Evolutionary conservation across 208 protist species (phyloP), one percentile per base, ranked within the genome.

Genomic region (Vickermania ingenoplastis): DNA sequence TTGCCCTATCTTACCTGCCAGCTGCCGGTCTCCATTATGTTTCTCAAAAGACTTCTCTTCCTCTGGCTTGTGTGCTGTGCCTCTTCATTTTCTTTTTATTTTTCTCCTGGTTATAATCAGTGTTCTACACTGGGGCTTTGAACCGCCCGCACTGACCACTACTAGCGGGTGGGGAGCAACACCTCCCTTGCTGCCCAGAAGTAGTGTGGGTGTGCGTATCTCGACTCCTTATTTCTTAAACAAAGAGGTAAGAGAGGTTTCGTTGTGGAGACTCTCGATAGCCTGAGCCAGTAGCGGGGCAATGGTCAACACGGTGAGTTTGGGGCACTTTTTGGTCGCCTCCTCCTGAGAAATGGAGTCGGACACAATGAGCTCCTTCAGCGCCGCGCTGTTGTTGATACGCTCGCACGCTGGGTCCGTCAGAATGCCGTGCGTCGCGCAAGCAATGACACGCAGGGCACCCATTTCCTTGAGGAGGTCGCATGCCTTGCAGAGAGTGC

Each of bases 341-440:
- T 68, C 65, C 31, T 84, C 57, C 66, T 92, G 81, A 5, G 82
- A 67, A 50, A 95, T 91, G 21, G 89, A 92, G 75, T 98, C 90
- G 0, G 93, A 94, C 21, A 97, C 88, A n/a, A 96, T 75, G 3
- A 98, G 61, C 63, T 95, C 81, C 61, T 96, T 84, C 26, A 99
- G 72, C 1, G 77, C 84, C 27, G 75, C 72, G 51, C 84, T 96
- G 26, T 78, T 61, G 41, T 91, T 93, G 50, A 99, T 88, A 53
- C 83, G 81, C 30, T 96, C 78, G 51, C 92, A 86, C 23, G 93
- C 94, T 7, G 78, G 74, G 63, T 89, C 88, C 24, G 87, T 92
- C 53, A 99, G 75, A 59, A 99, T 89, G 57, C 91, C 94, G 77
- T 99, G 97, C 27, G 91, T 98, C 3, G 91, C 86, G 48, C 87